Evolutionary conservation across 1,284 basidiomycete genomes (phyloP), one percentile per base, ranked within the genome.

Genomic region (Cronartium quercuum): DNA sequence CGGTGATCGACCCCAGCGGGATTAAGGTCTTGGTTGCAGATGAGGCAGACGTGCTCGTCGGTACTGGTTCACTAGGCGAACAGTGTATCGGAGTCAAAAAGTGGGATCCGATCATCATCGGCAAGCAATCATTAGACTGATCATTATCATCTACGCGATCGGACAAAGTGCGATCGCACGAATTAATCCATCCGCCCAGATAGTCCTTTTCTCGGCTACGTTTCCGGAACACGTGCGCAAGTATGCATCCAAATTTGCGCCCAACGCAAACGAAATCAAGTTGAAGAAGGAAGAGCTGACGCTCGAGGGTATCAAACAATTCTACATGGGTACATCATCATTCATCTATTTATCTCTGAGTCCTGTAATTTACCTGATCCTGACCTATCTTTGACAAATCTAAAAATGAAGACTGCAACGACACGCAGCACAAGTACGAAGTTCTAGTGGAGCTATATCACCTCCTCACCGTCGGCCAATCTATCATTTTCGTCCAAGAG

Each of bases 1-100:
- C 71, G 21, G 64, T 74, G 24, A 66, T 74, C 6, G 92, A 98
- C 80, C 85, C 89, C 6, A 87, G 85, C 68, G 85, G 89, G 47
- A 87, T 99, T 81, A 92, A 92, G 81, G 92, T 97, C 10, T 94
- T 98, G 77, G 95, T 98, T 10, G 85, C 98, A 24, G 96, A 99
- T 81, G 96, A 99, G 84, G 96, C 96, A 40, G 96, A 99, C 83
- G 97, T 98, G 94, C 85, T 99, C 78, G 94, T 95, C 81, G 89
- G 93, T 81, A 92, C 95, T 82, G 93, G 94, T 29, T 74, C 71
- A n/a, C 84, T 98, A 68, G 93, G 93, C n/a, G 96, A 98, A 79
- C 95, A 98, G 83, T 95, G 92, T 1, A 84, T 95, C 76, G 87
- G 90, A 66, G 93, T 98, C 76, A 98, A 97, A 84, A 96, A 94